Conservation (phyloP, 176 grass and related monocot genomes). For the Alopecurus myosuroides region DNA sequence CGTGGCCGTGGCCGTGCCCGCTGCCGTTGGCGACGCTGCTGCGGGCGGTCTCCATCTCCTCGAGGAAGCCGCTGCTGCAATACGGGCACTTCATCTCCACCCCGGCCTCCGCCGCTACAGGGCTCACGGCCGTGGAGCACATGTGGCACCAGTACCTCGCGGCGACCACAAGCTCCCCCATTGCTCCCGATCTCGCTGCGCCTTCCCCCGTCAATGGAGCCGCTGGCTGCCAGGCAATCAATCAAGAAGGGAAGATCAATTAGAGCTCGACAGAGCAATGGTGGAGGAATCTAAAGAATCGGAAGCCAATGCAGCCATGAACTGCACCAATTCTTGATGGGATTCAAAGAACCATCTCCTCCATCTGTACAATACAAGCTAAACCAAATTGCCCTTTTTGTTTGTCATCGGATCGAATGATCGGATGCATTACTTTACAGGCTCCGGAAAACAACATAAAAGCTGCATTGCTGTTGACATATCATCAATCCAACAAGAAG, state of each 20-base stretch:
- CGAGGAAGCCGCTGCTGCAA: slow-evolving; percentile 78
- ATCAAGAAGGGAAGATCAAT: background rate
- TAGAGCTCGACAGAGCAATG: background rate
- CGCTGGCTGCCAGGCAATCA: slow-evolving; percentile 13
- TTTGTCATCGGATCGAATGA: background rate
- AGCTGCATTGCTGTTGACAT: background rate
- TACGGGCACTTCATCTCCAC: slow-evolving; percentile 74
- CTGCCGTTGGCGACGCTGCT: background rate
- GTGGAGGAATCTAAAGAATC: background rate
- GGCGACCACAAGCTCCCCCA: slow-evolving; percentile 41
- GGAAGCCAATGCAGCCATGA: background rate
- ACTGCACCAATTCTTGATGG: background rate
- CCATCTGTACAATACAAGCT: background rate
- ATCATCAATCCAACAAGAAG: background rate
- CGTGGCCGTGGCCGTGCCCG: background rate
- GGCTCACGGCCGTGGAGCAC: slow-evolving; percentile 60
- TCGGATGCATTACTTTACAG: background rate
- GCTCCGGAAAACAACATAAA: background rate
- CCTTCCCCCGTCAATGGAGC: slow-evolving; percentile 24
- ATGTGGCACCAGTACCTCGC: slow-evolving; percentile 79
- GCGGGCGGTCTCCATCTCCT: slow-evolving; percentile 69
- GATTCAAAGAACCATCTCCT: background rate
- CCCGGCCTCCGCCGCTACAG: slow-evolving; percentile 37
- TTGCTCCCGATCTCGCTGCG: slow-evolving; percentile 21
- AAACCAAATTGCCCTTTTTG: background rate